Evolutionary conservation across 2,329 filamentous ascomycete species (phyloP).

Genomic region (Knoxdaviesia capensis): DNA sequence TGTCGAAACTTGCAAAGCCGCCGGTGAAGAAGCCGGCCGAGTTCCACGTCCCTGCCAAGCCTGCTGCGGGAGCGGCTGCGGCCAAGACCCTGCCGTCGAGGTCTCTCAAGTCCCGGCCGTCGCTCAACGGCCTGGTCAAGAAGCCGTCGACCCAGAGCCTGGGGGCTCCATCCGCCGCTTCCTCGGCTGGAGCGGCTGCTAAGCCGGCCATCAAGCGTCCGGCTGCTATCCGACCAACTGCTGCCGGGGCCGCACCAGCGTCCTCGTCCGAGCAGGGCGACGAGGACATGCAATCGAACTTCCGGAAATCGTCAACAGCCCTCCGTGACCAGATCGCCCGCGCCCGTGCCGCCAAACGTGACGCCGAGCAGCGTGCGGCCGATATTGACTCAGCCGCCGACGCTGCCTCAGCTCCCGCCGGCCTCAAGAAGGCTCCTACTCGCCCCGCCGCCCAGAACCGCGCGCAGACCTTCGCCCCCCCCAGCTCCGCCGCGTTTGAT

Average conservation of each 20-base stretch:
- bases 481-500: not conserved
- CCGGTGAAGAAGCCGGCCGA: constrained; percentile 15
- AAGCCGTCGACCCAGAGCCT: constrained; percentile 31
- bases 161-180: constrained; percentile 8
- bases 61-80: not conserved
- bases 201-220: constrained; percentile 4
- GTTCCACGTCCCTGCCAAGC: constrained; percentile 10
- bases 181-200: no score
- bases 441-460: not conserved
- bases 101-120: constrained; percentile 27
- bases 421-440: not conserved
- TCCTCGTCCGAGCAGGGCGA: constrained; percentile 3
- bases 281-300: constrained; percentile 8
- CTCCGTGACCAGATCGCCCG: constrained; percentile 83
- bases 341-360: constrained; percentile 64
- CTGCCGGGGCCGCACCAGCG: not conserved
- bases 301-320: constrained; percentile 51
- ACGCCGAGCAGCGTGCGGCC: constrained; percentile 18
- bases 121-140: constrained; percentile 30
- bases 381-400: constrained; percentile 3
- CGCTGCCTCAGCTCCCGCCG: not conserved
- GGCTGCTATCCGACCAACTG: constrained; percentile 3
- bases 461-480: constrained; percentile 22
- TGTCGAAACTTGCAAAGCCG: constrained; percentile 9
- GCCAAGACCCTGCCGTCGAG: constrained; percentile 23